These are phyloP conservation scores for Pleomassaria siparia DNA, from an alignment of 2,329 filamentous ascomycete genomes.

Conservation along the genomic window DNA sequence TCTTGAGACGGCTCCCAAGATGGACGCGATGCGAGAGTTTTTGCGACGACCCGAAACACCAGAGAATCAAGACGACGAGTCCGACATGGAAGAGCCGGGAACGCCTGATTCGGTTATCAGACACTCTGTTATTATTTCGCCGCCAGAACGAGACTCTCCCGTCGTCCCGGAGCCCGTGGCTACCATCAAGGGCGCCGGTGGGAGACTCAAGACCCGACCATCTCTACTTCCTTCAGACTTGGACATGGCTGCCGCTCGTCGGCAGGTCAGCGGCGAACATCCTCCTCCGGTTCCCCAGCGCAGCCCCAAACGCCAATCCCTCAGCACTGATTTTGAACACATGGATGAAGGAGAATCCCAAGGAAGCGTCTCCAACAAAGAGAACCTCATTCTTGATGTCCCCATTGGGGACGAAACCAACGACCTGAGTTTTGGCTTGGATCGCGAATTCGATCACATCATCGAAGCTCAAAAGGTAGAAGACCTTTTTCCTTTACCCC, in stretches of 20 bases:
- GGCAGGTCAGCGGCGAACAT: conserved; percentile 78
- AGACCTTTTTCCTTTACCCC: conserved; percentile 45
- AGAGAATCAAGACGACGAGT: conserved; percentile 42
- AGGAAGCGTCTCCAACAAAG: conserved; percentile 27
- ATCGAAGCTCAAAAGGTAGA: conserved; percentile 96
- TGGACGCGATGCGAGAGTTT: conserved; percentile 43
- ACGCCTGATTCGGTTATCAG: conserved; percentile 92
- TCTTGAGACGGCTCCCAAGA: conserved; percentile 37
- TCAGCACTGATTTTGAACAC: conserved; percentile 35
- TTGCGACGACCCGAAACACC: conserved; percentile 56
- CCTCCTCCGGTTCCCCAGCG: conserved; percentile 44
- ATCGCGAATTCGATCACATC: conserved; percentile 90
- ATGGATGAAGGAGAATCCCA: conserved; percentile 37
- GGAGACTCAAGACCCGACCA: conserved; percentile 83
- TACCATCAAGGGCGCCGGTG: conserved; percentile 85
- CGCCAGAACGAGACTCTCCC: conserved; percentile 52
- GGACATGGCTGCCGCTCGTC: conserved; percentile 82
- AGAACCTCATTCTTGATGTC: conserved; percentile 67
- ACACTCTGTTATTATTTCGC: conserved; percentile 58
- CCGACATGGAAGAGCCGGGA: conserved; percentile 61
- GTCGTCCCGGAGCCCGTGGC: conserved; percentile 78
- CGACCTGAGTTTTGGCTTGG: conserved; percentile 81
- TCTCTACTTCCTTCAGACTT: conserved; percentile 85
- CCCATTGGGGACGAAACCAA: conserved; percentile 69
- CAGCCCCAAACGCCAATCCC: conserved; percentile 41